These are phyloP conservation scores for Fusarium brachygibbosum DNA, from an alignment of 2,329 filamentous ascomycete species.

Conservation along the genomic window DNA sequence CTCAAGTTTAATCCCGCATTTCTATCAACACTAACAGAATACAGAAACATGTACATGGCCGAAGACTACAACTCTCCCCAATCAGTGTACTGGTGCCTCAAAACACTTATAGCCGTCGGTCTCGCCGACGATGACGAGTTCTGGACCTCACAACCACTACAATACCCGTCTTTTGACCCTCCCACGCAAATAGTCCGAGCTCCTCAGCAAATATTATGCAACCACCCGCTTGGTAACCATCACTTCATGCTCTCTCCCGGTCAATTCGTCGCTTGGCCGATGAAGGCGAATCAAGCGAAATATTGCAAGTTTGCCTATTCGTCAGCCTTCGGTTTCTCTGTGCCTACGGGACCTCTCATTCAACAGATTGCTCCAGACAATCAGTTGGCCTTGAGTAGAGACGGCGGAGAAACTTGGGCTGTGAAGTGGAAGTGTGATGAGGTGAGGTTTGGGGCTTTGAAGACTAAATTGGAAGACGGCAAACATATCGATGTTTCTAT, in stretches of 20 bases:
- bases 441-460: neutral
- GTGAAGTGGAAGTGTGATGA: slow-evolving; percentile 49
- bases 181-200: slow-evolving; percentile 27
- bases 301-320: slow-evolving; percentile 65
- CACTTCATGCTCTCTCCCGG: slow-evolving; percentile 60
- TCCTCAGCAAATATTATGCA: slow-evolving; percentile 62
- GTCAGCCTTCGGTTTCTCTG: slow-evolving; percentile 61
- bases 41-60: slow-evolving; percentile 65
- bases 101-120: slow-evolving; percentile 60
- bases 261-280: slow-evolving; percentile 56
- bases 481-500: neutral
- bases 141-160: slow-evolving; percentile 58
- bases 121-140: slow-evolving; percentile 57
- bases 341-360: slow-evolving; percentile 55
- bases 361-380: slow-evolving; percentile 55
- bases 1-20: rapidly evolving
- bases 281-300: slow-evolving; percentile 60
- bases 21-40: neutral
- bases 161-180: slow-evolving; percentile 34
- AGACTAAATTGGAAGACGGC: neutral
- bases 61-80: slow-evolving; percentile 71
- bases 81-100: slow-evolving; percentile 67
- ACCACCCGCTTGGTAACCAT: slow-evolving; percentile 51
- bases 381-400: slow-evolving; percentile 49
- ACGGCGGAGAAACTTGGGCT: slow-evolving; percentile 51